These are phyloP conservation scores for Lanmaoa rubissima DNA, from an alignment of 768 basidiomycete species.

Conservation along the genomic window DNA sequence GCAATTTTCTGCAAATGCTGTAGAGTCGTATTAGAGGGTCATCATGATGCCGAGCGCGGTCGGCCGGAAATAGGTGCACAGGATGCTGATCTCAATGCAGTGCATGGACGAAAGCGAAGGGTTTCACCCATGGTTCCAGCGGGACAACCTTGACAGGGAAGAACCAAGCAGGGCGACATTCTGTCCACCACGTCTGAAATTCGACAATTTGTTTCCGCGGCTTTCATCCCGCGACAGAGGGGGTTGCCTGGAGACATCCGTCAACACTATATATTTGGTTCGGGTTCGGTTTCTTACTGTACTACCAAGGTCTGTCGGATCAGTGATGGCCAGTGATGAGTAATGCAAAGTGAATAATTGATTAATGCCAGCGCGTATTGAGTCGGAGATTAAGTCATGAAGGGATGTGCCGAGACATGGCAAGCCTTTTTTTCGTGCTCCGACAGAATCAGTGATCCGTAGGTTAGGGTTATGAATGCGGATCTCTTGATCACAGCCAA, in stretches of 20 bases:
- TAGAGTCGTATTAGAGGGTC: background rate
- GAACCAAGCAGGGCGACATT: background rate
- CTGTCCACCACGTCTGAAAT: background rate
- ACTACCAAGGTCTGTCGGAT: background rate
- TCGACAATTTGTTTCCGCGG: background rate
- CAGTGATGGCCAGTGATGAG: background rate
- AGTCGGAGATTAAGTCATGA: no score
- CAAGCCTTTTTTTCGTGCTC: background rate
- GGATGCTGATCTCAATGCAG: background rate
- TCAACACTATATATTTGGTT: background rate
- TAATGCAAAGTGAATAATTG: no score
- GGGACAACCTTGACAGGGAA: background rate
- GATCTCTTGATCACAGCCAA: background rate
- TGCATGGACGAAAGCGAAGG: background rate
- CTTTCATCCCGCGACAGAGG: background rate
- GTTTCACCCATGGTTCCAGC: background rate
- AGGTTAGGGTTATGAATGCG: conserved; percentile 3
- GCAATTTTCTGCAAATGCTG: background rate
- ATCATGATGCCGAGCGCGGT: background rate
- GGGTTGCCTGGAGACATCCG: background rate
- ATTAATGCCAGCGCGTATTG: no score
- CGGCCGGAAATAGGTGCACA: background rate
- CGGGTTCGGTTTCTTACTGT: background rate
- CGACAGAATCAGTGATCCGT: conserved; percentile 3
- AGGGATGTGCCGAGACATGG: background rate